Base-by-base conservation (phyloP, 2,329 filamentous ascomycete species). In the Pseudogymnoascus sp. region DNA sequence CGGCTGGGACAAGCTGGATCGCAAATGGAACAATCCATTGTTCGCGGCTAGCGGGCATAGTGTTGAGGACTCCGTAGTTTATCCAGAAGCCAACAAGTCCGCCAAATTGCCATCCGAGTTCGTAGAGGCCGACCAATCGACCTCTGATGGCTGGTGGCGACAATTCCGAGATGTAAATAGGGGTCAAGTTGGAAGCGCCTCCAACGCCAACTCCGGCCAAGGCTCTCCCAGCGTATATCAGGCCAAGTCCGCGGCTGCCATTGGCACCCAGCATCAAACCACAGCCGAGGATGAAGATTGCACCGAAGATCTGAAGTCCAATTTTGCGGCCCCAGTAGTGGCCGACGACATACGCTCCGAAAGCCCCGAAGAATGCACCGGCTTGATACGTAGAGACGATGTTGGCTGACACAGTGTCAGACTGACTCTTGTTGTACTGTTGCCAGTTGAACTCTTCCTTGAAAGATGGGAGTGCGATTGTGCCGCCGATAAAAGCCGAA, bases 351-450 rank as follows among this genome's bases (percentile, higher is more conserved):
- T 89, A 92, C 63, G 86, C 88, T 65, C 83, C 81, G 42, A 91
- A 76, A n/a, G 87, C 84, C 60, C 90, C 90, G 69, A 93, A 93
- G 78, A 95, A 93, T 65, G 89, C 89, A 64, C 90, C 90, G 8
- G 90, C 90, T 75, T 93, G 90, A 77, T 91, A 93, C 62, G 89
- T 84, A 25, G 88, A 91, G 61, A 92, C 89, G 66, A 93, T 91
- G 73, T 93, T 93, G 69, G 87, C 79, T 70, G 85, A 87, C 59
- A 89, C 77, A 3, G 89, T 75, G 31, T 85, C 81, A 25, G 86
- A 76, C n/a, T 82, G 71, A 2, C 69, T 63, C 72, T 74, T 75
- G 87, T 82, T 2, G 75, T 70, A 31, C 34, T 53, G 62, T 2
- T 73, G 77, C 69, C 92, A 87, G 12, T 78, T 69, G 73, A 93